Percentiles rank a stretch among this genome's conserved stretches.
These are phyloP conservation scores for Chaetomiaceae sp. DNA, from an alignment of 2,329 filamentous ascomycete genomes.

Conservation along the genomic window DNA sequence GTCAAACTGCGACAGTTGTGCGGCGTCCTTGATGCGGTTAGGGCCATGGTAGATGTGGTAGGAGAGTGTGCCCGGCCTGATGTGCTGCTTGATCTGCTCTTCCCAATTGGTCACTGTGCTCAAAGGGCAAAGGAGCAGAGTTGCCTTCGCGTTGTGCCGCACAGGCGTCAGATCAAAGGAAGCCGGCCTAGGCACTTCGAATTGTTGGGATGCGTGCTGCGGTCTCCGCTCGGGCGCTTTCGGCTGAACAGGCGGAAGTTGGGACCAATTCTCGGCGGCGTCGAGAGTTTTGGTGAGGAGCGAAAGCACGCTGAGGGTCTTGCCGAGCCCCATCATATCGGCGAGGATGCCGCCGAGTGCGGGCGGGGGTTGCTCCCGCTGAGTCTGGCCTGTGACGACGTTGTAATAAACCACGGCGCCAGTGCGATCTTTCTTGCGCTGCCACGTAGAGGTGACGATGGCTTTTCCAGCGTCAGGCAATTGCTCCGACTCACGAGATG, in stretches of 20 bases:
- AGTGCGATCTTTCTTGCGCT: conserved; percentile 46
- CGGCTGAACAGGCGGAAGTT: conserved; percentile 47
- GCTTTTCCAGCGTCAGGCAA: conserved; percentile 51
- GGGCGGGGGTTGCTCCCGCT: conserved; percentile 56
- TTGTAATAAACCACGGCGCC: conserved; percentile 67
- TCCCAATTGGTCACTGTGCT: conserved; percentile 95
- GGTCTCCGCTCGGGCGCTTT: conserved; percentile 35
- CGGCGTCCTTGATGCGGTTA: conserved; percentile 64
- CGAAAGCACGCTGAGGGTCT: conserved; percentile 80
- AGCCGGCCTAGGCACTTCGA: conserved; percentile 38
- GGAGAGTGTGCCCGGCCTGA: conserved; percentile 58
- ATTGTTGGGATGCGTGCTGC: conserved; percentile 27
- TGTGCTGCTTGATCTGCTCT: conserved; percentile 80
- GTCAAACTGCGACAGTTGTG: conserved; percentile 68
- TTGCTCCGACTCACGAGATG: conserved; percentile 64
- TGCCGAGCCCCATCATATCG: conserved; percentile 87
- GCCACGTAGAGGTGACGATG: conserved; percentile 74
- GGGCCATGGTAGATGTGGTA: conserved; percentile 86
- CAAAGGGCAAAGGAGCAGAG: conserved; percentile 80
- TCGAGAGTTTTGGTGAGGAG: conserved; percentile 63
- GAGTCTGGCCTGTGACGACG: conserved; percentile 72
- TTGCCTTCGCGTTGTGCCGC: conserved; percentile 68
- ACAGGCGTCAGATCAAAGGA: conserved; percentile 47
- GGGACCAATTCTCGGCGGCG: conserved; percentile 59
- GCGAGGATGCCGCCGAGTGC: conserved; percentile 70